phyloP scores from a whole-genome alignment of 2,329 filamentous ascomycete genomes.

The Hypoxylon sp. region DNA sequence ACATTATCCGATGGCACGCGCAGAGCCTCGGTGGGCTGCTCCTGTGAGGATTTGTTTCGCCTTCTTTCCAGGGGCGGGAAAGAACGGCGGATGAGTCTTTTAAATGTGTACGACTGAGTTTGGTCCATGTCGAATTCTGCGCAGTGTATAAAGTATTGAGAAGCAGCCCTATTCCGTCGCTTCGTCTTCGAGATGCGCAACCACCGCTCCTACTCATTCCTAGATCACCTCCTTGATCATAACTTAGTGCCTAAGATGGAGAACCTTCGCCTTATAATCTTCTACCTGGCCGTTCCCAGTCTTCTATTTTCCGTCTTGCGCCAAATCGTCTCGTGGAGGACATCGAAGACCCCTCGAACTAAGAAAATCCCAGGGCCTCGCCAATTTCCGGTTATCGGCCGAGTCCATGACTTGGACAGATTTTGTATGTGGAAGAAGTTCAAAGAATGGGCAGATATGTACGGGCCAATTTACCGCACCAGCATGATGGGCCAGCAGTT shows the following conservation, averaged over 20 bases:
- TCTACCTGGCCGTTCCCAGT: constrained; percentile 57
- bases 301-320: constrained; percentile 53
- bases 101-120: not conserved
- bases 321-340: constrained; percentile 50
- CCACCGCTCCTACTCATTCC: not conserved
- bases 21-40: constrained; percentile 3
- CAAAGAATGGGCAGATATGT: constrained; percentile 45
- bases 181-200: too few relatives aligned
- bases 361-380: constrained; percentile 56
- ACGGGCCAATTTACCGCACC: constrained; percentile 46
- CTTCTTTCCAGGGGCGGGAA: not conserved
- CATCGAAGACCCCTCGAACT: constrained; percentile 35
- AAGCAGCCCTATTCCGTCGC: too few relatives aligned
- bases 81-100: not conserved
- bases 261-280: constrained; percentile 50
- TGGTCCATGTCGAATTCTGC: not conserved
- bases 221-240: not conserved
- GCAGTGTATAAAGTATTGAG: constrained; percentile 3
- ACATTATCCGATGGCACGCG: constrained; percentile 9
- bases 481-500: constrained; percentile 47
- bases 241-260: constrained; percentile 49
- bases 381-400: constrained; percentile 58
- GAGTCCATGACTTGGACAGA: constrained; percentile 58
- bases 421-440: constrained; percentile 61
- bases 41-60: not conserved